A percentile compares a stretch with the other conserved stretches of the same genome.
phyloP scores from a whole-genome alignment of 257 asterid species.

The Fraxinus cuspidata region DNA sequence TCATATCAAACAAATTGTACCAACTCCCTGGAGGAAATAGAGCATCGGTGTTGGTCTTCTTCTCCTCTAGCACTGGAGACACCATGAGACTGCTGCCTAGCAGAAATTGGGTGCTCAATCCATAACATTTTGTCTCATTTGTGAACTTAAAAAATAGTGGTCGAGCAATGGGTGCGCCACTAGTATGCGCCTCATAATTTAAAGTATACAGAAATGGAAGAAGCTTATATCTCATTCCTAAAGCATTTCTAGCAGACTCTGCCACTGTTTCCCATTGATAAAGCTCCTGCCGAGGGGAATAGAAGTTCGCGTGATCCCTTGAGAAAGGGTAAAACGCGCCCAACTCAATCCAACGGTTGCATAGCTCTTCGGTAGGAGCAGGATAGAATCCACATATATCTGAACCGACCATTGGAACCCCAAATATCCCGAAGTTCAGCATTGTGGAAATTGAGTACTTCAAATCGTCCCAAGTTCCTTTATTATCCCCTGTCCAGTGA shows the following conservation, averaged over 20 bases:
- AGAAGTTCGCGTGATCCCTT: slow-evolving; percentile 86
- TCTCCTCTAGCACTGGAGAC: slow-evolving; percentile 66
- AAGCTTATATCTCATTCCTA: slow-evolving; percentile 87
- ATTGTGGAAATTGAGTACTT: slow-evolving; percentile 76
- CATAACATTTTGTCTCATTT: slow-evolving; percentile 50
- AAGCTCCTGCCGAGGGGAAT: slow-evolving; percentile 94
- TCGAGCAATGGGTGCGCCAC: slow-evolving; percentile 85
- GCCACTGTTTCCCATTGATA: slow-evolving; percentile 96
- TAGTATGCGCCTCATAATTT: slow-evolving; percentile 75
- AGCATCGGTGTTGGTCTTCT: slow-evolving; percentile 32
- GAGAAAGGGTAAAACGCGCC: slow-evolving; percentile 97
- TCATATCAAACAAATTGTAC: slow-evolving; percentile 73
- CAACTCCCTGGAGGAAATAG: slow-evolving; percentile 75
- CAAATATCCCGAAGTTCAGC: slow-evolving; percentile 82
- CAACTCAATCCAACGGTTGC: slow-evolving; percentile 95
- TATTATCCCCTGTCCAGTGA: slow-evolving; percentile 96
- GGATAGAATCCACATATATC: slow-evolving; percentile 98
- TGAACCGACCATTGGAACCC: slow-evolving; percentile 97
- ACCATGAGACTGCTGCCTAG: slow-evolving; percentile 82
- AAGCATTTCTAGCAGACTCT: slow-evolving; percentile 80
- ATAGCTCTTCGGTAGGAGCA: slow-evolving; percentile 81
- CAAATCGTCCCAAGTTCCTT: slow-evolving; percentile 92
- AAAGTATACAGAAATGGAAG: slow-evolving; percentile 75
- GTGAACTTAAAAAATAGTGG: slow-evolving; percentile 85
- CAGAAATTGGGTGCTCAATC: slow-evolving; percentile 78